Conservation (phyloP, 192 early-diverging fungal species). For the Linderina pennispora region DNA sequence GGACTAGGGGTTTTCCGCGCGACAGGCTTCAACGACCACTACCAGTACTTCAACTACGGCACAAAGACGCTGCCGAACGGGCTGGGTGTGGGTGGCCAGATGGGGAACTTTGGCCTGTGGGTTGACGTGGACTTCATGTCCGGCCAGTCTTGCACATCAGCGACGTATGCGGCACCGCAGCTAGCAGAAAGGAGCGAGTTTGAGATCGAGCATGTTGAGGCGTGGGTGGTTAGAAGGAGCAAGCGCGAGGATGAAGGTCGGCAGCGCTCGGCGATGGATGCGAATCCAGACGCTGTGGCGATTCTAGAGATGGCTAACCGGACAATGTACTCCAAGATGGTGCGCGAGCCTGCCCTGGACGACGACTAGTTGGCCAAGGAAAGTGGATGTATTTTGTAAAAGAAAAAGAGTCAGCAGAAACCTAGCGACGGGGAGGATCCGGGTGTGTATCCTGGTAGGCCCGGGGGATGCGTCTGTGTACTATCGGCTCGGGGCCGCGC, state of each 20-base stretch:
- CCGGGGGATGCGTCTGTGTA: too few relatives aligned
- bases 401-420: neutral
- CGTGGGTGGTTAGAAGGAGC: conserved; percentile 57
- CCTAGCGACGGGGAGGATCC: too few relatives aligned
- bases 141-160: conserved; percentile 59
- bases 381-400: neutral
- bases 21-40: conserved; percentile 57
- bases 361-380: neutral
- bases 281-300: conserved; percentile 61
- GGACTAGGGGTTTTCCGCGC: conserved; percentile 13
- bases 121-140: conserved; percentile 52
- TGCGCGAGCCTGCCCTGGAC: conserved; percentile 41
- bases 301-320: conserved; percentile 67
- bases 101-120: conserved; percentile 70
- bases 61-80: conserved; percentile 71
- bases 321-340: conserved; percentile 63
- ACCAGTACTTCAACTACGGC: conserved; percentile 68
- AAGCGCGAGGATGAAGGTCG: conserved; percentile 32
- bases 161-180: conserved; percentile 57
- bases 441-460: too few relatives aligned
- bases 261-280: conserved; percentile 52
- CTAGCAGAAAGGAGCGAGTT: conserved; percentile 53
- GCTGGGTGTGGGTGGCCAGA: conserved; percentile 68
- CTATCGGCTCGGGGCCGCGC: too few relatives aligned
- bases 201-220: conserved; percentile 61